Evolutionary conservation across 192 early-diverging fungal species (phyloP).

Genomic region (Dispira simplex): DNA sequence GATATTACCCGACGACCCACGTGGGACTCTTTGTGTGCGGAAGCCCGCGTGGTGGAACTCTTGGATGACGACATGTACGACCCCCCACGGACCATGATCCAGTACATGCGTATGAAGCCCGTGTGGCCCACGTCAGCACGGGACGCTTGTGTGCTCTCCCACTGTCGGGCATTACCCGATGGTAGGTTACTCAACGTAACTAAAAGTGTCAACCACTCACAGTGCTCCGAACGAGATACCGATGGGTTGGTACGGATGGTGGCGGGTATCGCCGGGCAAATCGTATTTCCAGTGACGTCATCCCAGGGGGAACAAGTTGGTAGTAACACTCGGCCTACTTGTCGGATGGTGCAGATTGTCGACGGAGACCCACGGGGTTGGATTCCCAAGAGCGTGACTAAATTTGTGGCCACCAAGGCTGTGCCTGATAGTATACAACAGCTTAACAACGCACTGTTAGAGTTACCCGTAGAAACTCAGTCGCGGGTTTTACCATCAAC

Average conservation of each 20-base stretch:
- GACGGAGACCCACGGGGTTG: conserved; percentile 30
- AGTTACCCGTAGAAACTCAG: too few species aligned
- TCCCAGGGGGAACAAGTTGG: too few species aligned
- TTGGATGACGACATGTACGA: conserved; percentile 13
- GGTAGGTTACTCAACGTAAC: conserved; percentile 22
- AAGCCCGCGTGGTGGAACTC: conserved; percentile 18
- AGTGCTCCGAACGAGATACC: conserved; percentile 16
- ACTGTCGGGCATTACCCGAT: conserved; percentile 14
- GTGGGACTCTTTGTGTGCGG: conserved; percentile 29
- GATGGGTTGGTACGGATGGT: conserved; percentile 29
- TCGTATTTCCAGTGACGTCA: too few species aligned
- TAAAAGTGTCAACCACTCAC: conserved; percentile 19
- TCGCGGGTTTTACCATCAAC: too few species aligned
- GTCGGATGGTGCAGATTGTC: conserved; percentile 26
- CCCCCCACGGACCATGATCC: conserved; percentile 16
- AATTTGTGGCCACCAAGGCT: conserved; percentile 32
- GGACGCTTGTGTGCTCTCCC: conserved; percentile 26
- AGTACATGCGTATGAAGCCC: conserved; percentile 27
- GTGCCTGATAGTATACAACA: conserved; percentile 16
- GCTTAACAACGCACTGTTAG: too few species aligned
- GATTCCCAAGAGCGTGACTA: conserved; percentile 27
- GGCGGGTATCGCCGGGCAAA: conserved; percentile 23
- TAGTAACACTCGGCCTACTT: not conserved
- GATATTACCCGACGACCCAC: conserved; percentile 21
- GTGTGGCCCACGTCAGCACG: conserved; percentile 30